phyloP scores from a whole-genome alignment of 139 green algal genomes.

The Desmodesmus armatus region DNA sequence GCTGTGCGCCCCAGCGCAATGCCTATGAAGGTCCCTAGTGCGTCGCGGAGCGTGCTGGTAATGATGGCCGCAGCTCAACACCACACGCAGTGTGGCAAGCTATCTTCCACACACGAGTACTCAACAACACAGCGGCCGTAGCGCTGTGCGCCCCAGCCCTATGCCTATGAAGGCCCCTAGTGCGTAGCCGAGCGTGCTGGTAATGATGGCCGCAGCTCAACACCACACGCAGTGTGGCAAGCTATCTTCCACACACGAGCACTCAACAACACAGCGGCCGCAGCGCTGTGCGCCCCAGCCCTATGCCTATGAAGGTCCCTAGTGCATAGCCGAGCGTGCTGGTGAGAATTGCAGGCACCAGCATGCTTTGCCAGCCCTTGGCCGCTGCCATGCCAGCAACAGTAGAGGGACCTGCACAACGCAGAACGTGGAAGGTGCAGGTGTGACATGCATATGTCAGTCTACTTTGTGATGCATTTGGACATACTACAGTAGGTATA shows the following conservation, averaged over 20 bases:
- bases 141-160: not conserved
- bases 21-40: not conserved
- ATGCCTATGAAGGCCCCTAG: not conserved
- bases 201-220: not conserved
- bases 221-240: not conserved
- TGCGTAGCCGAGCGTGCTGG: not conserved
- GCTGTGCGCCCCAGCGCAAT: not conserved
- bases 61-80: not conserved
- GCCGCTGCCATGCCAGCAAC: conserved; percentile 90
- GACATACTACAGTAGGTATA: not conserved
- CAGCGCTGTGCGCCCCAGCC: conserved; percentile 58
- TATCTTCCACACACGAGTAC: not conserved
- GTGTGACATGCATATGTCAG: not conserved
- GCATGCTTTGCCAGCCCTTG: conserved; percentile 82
- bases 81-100: not conserved
- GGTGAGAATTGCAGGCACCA: conserved; percentile 88
- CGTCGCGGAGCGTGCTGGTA: not conserved
- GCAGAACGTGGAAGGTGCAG: not conserved
- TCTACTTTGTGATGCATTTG: not conserved
- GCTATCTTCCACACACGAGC: not conserved
- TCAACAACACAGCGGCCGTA: not conserved
- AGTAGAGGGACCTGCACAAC: conserved; percentile 35
- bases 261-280: conserved; percentile 34
- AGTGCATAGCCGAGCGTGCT: conserved; percentile 90
- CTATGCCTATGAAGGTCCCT: conserved; percentile 79